phyloP scores from a whole-genome alignment of 768 basidiomycete genomes.

The Amanita inopinata region DNA sequence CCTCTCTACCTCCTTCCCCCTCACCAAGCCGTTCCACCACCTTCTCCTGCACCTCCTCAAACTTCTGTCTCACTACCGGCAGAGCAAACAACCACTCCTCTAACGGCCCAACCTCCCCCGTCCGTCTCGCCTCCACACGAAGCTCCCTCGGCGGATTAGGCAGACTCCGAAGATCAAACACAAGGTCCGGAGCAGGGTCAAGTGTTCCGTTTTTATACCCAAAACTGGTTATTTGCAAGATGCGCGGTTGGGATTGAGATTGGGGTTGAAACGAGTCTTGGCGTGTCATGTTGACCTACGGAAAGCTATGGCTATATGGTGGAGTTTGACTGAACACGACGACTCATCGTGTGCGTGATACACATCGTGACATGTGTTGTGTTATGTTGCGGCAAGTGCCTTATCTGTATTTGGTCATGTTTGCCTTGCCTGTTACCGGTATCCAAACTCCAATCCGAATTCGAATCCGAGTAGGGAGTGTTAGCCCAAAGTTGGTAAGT shows the following conservation, averaged over 20 bases:
- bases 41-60: neutral
- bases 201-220: slow-evolving; percentile 3
- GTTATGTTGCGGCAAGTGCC: no score
- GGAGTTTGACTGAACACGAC: no score
- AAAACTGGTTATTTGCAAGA: slow-evolving; percentile 5
- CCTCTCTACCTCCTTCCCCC: neutral
- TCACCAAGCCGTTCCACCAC: neutral
- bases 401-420: slow-evolving; percentile 2
- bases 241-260: neutral
- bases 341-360: no score
- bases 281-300: no score
- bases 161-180: slow-evolving; percentile 4
- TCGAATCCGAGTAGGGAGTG: neutral
- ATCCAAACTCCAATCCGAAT: neutral
- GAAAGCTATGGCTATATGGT: no score
- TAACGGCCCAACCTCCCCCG: slow-evolving; percentile 1
- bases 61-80: neutral
- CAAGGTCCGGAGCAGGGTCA: neutral
- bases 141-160: slow-evolving; percentile 8
- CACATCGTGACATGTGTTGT: no score
- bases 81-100: slow-evolving; percentile 8
- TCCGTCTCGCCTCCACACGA: slow-evolving; percentile 1
- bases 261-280: neutral
- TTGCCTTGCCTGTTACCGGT: neutral
- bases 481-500: neutral